A percentile compares a stretch with the other conserved stretches of the same genome.
phyloP scores from a whole-genome alignment of 805 yeast genomes.

The Wickerhamiella spandovensis region DNA sequence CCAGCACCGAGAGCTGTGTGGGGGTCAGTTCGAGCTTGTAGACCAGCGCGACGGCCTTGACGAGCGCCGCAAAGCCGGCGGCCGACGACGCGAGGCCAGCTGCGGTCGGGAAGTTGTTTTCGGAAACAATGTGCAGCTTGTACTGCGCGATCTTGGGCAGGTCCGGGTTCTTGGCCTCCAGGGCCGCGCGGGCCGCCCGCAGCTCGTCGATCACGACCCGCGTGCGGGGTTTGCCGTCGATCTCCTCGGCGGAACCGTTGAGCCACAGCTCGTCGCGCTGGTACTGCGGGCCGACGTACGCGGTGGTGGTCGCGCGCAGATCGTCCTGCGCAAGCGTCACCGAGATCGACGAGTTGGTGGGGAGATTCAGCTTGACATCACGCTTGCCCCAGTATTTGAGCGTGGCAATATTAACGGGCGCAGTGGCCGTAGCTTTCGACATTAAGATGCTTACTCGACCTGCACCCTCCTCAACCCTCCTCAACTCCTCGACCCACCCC shows the following conservation, averaged over 20 bases:
- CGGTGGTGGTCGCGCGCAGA: slow-evolving; percentile 83
- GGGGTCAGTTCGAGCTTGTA: slow-evolving; percentile 74
- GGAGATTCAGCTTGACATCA: slow-evolving; percentile 74
- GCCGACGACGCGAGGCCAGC: slow-evolving; percentile 98
- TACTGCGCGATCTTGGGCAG: slow-evolving; percentile 38
- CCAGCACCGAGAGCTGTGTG: slow-evolving; percentile 81
- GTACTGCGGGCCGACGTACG: slow-evolving; percentile 48
- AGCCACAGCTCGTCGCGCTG: slow-evolving; percentile 62
- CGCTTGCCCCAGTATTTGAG: slow-evolving; percentile 98
- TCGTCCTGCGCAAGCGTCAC: slow-evolving; percentile 89
- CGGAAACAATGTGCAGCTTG: slow-evolving; percentile 71
- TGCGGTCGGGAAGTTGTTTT: slow-evolving; percentile 97
- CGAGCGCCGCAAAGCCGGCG: slow-evolving; percentile 96
- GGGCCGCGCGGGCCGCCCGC: slow-evolving; percentile 46
- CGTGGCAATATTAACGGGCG: slow-evolving; percentile 98
- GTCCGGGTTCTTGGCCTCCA: slow-evolving; percentile 42
- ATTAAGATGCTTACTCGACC: slow-evolving; percentile 2
- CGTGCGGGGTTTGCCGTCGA: slow-evolving; percentile 39
- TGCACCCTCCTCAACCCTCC: too few relatives aligned
- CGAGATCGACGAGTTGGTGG: slow-evolving; percentile 92
- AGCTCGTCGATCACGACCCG: slow-evolving; percentile 61
- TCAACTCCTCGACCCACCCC: too few relatives aligned
- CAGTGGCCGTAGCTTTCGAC: slow-evolving; percentile 61
- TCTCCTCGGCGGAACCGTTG: slow-evolving; percentile 70
- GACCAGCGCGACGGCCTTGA: slow-evolving; percentile 72